These are phyloP conservation scores for Hanseniaspora gamundiae DNA, from an alignment of 1,139 yeast species.

Conservation along the genomic window DNA sequence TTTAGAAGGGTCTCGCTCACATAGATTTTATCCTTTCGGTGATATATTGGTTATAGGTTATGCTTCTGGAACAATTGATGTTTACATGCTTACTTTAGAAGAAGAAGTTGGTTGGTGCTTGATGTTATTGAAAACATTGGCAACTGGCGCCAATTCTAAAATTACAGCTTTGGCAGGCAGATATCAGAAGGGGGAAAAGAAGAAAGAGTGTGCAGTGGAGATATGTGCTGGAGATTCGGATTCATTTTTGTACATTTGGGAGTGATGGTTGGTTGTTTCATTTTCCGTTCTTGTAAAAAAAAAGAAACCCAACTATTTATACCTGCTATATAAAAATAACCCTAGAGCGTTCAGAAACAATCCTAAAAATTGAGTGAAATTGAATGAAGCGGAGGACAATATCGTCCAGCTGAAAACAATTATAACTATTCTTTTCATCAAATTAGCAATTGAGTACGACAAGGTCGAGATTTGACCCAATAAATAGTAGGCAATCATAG, in stretches of 20 bases:
- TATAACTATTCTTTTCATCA: constrained; percentile 79
- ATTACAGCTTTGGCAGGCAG: constrained; percentile 4
- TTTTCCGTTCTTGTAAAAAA: not conserved
- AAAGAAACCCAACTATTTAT: constrained; percentile 8
- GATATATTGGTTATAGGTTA: constrained; percentile 28
- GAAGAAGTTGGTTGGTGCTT: constrained; percentile 16
- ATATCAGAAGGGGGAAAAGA: not conserved
- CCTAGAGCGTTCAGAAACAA: constrained; percentile 19
- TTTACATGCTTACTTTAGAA: constrained; percentile 22
- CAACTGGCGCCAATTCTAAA: constrained; percentile 8
- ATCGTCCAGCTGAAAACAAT: constrained; percentile 53
- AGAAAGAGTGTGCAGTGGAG: constrained; percentile 4
- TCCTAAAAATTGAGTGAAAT: constrained; percentile 17
- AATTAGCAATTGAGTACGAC: constrained; percentile 84
- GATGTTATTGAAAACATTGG: constrained; percentile 11
- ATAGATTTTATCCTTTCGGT: constrained; percentile 28
- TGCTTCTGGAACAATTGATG: constrained; percentile 19
- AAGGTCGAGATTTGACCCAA: constrained; percentile 85
- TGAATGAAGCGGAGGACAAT: constrained; percentile 13
- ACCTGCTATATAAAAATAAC: constrained; percentile 20
- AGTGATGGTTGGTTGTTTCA: constrained; percentile 7
- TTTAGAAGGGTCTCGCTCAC: constrained; percentile 18
- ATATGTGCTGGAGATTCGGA: constrained; percentile 12
- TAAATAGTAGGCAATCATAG: constrained; percentile 79
- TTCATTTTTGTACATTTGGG: constrained; percentile 6